These are phyloP conservation scores for Neophaeococcomyces aloes DNA, from an alignment of 2,329 filamentous ascomycete species.

Conservation along the genomic window DNA sequence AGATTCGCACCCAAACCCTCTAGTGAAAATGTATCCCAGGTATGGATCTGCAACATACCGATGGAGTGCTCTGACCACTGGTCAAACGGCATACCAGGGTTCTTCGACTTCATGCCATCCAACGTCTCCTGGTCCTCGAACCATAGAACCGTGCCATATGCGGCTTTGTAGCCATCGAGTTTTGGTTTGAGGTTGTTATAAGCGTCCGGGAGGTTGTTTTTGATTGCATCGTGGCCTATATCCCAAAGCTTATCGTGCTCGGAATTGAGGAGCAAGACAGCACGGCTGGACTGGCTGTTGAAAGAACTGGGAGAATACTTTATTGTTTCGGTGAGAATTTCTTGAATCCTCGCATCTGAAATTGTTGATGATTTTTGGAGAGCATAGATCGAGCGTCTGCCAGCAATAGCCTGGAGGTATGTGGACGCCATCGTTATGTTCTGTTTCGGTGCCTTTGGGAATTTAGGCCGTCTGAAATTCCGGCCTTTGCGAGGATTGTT, in stretches of 20 bases:
- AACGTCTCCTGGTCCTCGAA: conserved; percentile 67
- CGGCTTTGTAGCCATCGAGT: conserved; percentile 33
- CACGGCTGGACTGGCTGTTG: conserved; percentile 76
- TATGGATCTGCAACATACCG: conserved; percentile 58
- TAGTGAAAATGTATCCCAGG: conserved; percentile 73
- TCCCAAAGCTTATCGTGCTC: conserved; percentile 89
- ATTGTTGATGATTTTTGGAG: conserved; percentile 15
- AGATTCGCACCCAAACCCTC: conserved; percentile 81
- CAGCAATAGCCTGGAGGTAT: conserved; percentile 14
- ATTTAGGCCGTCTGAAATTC: conserved; percentile 6
- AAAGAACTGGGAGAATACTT: conserved; percentile 57
- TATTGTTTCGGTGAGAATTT: conserved; percentile 14
- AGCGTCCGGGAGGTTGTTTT: conserved; percentile 51
- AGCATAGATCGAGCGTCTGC: conserved; percentile 16
- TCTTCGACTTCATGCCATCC: conserved; percentile 44
- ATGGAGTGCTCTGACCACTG: conserved; percentile 64
- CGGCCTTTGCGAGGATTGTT: conserved; percentile 1
- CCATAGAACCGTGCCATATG: conserved; percentile 75
- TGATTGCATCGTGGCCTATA: conserved; percentile 45
- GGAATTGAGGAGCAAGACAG: conserved; percentile 65
- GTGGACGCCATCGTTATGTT: conserved; percentile 4
- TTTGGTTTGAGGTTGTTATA: conserved; percentile 5
- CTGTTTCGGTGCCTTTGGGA: background rate
- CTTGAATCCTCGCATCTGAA: conserved; percentile 16
- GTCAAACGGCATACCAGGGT: conserved; percentile 53